Evolutionary conservation across 2,329 filamentous ascomycete species (phyloP).

Genomic region (Chlorencoelia australis): DNA sequence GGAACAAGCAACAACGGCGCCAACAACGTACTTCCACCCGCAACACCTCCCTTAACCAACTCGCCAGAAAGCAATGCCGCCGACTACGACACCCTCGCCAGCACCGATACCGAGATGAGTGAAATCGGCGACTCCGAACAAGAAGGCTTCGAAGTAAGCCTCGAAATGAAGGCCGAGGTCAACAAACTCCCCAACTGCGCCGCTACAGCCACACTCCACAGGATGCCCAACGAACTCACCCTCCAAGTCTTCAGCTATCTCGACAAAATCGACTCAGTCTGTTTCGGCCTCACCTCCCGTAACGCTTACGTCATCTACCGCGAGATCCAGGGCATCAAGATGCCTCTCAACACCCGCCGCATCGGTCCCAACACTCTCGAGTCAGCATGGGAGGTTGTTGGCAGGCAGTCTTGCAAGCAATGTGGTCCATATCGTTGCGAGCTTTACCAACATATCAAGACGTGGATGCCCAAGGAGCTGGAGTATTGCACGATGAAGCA

Average conservation of each 20-base stretch:
- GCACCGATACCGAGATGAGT: conserved; percentile 17
- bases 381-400: conserved; percentile 52
- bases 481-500: conserved; percentile 53
- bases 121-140: neutral
- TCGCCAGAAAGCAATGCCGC: conserved; percentile 9
- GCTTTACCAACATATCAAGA: conserved; percentile 50
- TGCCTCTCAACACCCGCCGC: conserved; percentile 47
- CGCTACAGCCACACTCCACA: conserved; percentile 12
- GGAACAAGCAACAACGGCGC: too few species aligned
- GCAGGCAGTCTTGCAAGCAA: conserved; percentile 52
- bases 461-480: conserved; percentile 45
- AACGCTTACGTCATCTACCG: conserved; percentile 50
- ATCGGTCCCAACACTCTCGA: conserved; percentile 52
- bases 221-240: conserved; percentile 48
- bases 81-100: conserved; percentile 14
- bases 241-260: conserved; percentile 51
- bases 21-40: too few species aligned
- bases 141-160: too few species aligned
- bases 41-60: too few species aligned
- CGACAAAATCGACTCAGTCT: conserved; percentile 54
- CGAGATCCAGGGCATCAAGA: conserved; percentile 40
- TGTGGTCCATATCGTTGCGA: conserved; percentile 52
- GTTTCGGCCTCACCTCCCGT: conserved; percentile 47
- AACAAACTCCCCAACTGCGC: too few species aligned
- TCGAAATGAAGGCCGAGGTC: too few species aligned